These are phyloP conservation scores for Suhomyces sp. DNA, from an alignment of 805 yeast species.

Conservation along the genomic window DNA sequence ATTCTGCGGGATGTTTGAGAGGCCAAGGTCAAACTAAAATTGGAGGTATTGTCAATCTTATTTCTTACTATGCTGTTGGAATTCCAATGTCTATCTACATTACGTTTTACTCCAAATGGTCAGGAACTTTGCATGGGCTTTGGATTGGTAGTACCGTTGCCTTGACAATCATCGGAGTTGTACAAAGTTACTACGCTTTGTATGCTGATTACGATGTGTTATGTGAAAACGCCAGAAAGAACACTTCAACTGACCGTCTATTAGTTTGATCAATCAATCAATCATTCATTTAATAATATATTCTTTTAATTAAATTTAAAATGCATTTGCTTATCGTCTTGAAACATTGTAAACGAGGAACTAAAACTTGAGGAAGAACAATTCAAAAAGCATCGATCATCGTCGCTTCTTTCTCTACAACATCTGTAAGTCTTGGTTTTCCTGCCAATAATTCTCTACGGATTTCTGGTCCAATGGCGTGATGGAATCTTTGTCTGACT, in stretches of 20 bases:
- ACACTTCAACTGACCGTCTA: conserved; percentile 23
- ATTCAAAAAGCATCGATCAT: conserved; percentile 43
- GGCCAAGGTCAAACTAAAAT: conserved; percentile 75
- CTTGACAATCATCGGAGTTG: conserved; percentile 46
- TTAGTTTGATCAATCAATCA: too few species aligned
- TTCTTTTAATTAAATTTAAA: too few species aligned
- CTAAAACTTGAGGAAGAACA: too few species aligned
- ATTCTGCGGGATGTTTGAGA: conserved; percentile 72
- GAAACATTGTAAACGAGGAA: too few species aligned
- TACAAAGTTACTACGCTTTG: conserved; percentile 41
- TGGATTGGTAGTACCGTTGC: conserved; percentile 60
- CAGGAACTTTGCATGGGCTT: conserved; percentile 55
- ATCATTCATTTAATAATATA: too few species aligned
- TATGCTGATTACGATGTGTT: conserved; percentile 37
- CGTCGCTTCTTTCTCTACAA: conserved; percentile 29
- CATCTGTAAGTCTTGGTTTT: conserved; percentile 51
- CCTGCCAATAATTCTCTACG: conserved; percentile 93
- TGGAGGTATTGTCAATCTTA: conserved; percentile 57
- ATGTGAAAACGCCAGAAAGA: conserved; percentile 38
- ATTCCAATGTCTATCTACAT: conserved; percentile 58
- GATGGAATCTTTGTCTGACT: conserved; percentile 85
- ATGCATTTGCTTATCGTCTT: too few species aligned
- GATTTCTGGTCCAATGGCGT: conserved; percentile 87
- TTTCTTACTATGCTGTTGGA: conserved; percentile 61
- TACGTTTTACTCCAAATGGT: conserved; percentile 48